These are phyloP conservation scores for Coprinellus micaceus DNA, from an alignment of 768 basidiomycete species.

Conservation along the genomic window DNA sequence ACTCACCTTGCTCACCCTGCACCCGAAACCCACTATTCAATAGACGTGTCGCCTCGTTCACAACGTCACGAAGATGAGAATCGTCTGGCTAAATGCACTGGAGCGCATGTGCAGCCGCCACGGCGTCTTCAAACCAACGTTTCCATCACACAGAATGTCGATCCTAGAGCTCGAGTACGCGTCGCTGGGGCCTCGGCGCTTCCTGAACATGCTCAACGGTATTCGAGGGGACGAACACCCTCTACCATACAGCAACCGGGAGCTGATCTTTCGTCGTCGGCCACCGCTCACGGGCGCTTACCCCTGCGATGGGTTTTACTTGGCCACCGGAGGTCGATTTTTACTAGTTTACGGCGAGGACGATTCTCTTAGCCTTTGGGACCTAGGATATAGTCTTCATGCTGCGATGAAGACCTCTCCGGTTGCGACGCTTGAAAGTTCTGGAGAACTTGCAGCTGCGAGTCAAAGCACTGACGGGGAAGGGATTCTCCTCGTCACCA, in stretches of 20 bases:
- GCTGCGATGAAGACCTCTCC: background rate
- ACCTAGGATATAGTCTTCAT: background rate
- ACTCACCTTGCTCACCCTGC: background rate
- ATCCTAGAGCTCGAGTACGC: conserved; percentile 4
- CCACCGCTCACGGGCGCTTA: background rate
- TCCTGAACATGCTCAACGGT: background rate
- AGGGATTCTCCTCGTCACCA: background rate
- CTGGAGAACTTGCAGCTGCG: background rate
- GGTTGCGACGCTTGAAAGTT: background rate
- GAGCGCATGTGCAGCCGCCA: background rate
- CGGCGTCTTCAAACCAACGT: conserved; percentile 4
- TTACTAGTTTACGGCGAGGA: background rate
- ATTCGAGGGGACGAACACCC: background rate
- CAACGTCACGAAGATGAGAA: background rate
- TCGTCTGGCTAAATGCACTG: background rate
- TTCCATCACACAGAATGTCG: conserved; percentile 4
- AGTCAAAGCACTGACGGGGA: background rate
- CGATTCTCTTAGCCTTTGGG: conserved; percentile 6
- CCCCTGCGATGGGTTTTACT: background rate
- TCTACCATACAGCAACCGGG: background rate
- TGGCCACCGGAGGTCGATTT: conserved; percentile 12
- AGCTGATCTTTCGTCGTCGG: background rate
- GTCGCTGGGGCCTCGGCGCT: background rate
- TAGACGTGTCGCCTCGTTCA: background rate
- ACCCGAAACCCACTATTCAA: background rate